Conservation (phyloP, 257 asterid genomes). For the Plantago elongata region DNA sequence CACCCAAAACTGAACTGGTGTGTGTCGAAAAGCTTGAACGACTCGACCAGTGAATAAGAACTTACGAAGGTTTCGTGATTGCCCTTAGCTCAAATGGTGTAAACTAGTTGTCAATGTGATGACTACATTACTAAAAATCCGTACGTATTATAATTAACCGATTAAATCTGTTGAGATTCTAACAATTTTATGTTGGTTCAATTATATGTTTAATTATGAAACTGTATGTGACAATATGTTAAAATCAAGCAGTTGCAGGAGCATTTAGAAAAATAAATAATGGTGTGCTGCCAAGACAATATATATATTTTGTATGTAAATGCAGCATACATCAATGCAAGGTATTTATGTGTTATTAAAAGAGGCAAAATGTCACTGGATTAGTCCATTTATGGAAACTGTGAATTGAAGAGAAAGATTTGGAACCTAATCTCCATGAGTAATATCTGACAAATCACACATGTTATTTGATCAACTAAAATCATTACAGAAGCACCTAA, state of each 20-base stretch:
- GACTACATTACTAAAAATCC: background rate
- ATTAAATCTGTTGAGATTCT: too few relatives aligned
- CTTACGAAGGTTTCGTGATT: too few relatives aligned
- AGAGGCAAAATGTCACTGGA: background rate
- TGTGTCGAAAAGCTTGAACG: too few relatives aligned
- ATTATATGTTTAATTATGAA: too few relatives aligned
- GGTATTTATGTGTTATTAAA: background rate
- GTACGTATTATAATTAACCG: too few relatives aligned
- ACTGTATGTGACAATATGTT: too few relatives aligned
- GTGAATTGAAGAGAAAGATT: background rate
- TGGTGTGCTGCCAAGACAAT: background rate
- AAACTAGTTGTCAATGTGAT: too few relatives aligned
- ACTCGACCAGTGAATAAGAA: too few relatives aligned
- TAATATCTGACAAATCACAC: slow-evolving; percentile 2
- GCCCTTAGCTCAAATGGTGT: too few relatives aligned
- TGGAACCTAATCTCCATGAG: background rate
- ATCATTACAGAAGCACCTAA: background rate
- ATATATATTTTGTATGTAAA: background rate
- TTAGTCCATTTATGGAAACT: slow-evolving; percentile 1
- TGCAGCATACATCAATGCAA: background rate
- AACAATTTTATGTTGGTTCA: background rate
- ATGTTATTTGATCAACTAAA: background rate
- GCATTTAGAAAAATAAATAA: background rate
- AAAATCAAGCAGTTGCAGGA: too few relatives aligned
- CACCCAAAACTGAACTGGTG: too few relatives aligned